Evolutionary conservation across 768 basidiomycete genomes (phyloP).

Genomic region (Austroboletus festivus): DNA sequence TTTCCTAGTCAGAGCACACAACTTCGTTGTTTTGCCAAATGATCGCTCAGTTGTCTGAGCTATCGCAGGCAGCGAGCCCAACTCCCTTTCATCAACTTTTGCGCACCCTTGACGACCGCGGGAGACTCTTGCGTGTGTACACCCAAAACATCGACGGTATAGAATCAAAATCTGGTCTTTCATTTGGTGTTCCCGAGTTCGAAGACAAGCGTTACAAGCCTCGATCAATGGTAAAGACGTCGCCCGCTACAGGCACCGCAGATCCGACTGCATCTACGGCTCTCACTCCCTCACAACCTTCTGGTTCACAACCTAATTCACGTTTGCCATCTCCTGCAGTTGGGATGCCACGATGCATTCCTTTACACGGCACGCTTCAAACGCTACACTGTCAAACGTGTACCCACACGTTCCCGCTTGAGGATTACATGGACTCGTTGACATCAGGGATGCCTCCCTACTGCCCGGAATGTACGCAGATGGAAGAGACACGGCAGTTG

Average conservation of each 20-base stretch:
- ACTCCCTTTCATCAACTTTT: constrained; percentile 80
- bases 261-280: constrained; percentile 13
- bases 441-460: constrained; percentile 59
- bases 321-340: constrained; percentile 50
- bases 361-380: constrained; percentile 84
- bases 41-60: constrained; percentile 77
- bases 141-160: constrained; percentile 94
- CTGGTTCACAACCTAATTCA: constrained; percentile 24
- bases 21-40: constrained; percentile 83
- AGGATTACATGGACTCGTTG: constrained; percentile 57
- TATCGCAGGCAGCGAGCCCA: constrained; percentile 69
- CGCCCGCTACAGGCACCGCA: constrained; percentile 10
- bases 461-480: constrained; percentile 75
- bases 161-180: constrained; percentile 81
- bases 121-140: constrained; percentile 79
- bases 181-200: constrained; percentile 78
- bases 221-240: constrained; percentile 44
- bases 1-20: constrained; percentile 62
- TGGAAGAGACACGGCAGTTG: constrained; percentile 66
- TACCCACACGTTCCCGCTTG: constrained; percentile 66
- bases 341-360: constrained; percentile 78
- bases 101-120: constrained; percentile 69
- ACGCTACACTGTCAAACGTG: constrained; percentile 80
- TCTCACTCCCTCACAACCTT: constrained; percentile 15
- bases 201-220: constrained; percentile 54